phyloP scores from a whole-genome alignment of 306 rosid species.

The Begonia masoniana region DNA sequence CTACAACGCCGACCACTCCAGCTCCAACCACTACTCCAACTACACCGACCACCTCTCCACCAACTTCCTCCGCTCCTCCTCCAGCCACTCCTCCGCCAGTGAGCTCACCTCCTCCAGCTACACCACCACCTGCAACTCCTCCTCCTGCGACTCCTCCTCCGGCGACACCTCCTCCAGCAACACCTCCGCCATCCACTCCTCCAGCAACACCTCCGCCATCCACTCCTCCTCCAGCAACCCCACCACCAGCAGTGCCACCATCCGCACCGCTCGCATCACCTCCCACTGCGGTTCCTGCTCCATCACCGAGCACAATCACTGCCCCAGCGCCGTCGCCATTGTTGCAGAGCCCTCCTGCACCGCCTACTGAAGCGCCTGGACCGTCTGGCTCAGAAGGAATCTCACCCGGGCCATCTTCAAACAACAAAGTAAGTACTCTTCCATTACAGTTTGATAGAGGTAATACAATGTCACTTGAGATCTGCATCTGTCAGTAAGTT shows the following conservation, averaged over 20 bases:
- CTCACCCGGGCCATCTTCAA: constrained; percentile 32
- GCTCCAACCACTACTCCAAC: constrained; percentile 12
- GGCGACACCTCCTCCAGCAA: not conserved
- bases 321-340: constrained; percentile 42
- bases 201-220: constrained; percentile 49
- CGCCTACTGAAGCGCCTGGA: constrained; percentile 45
- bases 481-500: too few relatives aligned
- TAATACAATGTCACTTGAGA: too few relatives aligned
- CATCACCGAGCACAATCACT: constrained; percentile 35
- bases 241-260: constrained; percentile 32
- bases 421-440: constrained; percentile 9
- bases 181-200: constrained; percentile 37
- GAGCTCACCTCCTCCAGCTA: constrained; percentile 8
- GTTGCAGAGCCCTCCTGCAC: constrained; percentile 21
- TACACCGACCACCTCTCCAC: constrained; percentile 17
- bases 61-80: constrained; percentile 21
- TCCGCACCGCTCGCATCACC: constrained; percentile 42
- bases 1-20: constrained; percentile 18
- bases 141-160: constrained; percentile 20
- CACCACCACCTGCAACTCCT: constrained; percentile 33
- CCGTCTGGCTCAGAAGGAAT: constrained; percentile 23
- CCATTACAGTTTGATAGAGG: too few relatives aligned
- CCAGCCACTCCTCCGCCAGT: constrained; percentile 32
- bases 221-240: constrained; percentile 34
- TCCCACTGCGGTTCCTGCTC: constrained; percentile 22